Conservation (phyloP, 257 asterid species). For the Forsythia suspensa region DNA sequence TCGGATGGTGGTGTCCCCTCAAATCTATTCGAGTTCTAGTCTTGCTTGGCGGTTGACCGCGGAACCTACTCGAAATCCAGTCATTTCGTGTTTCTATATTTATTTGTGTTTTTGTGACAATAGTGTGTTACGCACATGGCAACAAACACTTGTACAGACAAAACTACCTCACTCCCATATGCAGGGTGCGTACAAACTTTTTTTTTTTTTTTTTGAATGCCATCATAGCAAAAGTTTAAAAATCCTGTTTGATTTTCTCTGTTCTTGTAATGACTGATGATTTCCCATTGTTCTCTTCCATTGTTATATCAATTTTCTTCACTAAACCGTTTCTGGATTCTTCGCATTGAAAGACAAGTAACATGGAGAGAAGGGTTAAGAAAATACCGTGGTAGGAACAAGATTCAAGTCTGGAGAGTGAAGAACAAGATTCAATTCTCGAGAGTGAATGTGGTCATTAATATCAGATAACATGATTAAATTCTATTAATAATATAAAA, state of each 20-base stretch:
- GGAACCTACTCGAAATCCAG: too few relatives aligned
- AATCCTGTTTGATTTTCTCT: not conserved
- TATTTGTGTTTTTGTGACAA: not conserved
- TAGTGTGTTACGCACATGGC: not conserved
- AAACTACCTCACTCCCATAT: not conserved
- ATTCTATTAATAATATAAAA: too few relatives aligned
- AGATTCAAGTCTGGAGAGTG: not conserved
- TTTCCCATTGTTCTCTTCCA: not conserved
- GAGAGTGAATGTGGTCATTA: too few relatives aligned
- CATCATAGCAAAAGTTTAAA: not conserved
- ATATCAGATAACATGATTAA: too few relatives aligned
- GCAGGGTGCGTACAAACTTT: not conserved
- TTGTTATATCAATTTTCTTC: not conserved
- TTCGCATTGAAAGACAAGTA: not conserved
- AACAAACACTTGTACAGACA: not conserved
- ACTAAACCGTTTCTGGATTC: not conserved
- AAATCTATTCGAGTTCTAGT: not conserved
- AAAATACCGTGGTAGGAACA: not conserved
- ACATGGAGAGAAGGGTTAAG: not conserved
- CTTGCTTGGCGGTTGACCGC: not conserved
- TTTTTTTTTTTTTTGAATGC: not conserved
- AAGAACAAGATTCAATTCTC: not conserved
- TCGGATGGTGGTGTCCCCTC: not conserved
- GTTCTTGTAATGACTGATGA: not conserved
- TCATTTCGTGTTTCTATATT: not conserved